Evolutionary conservation across 2,329 filamentous ascomycete genomes (phyloP), one percentile per base, ranked within the genome.

Genomic region (Fusarium pseudonygamai): DNA sequence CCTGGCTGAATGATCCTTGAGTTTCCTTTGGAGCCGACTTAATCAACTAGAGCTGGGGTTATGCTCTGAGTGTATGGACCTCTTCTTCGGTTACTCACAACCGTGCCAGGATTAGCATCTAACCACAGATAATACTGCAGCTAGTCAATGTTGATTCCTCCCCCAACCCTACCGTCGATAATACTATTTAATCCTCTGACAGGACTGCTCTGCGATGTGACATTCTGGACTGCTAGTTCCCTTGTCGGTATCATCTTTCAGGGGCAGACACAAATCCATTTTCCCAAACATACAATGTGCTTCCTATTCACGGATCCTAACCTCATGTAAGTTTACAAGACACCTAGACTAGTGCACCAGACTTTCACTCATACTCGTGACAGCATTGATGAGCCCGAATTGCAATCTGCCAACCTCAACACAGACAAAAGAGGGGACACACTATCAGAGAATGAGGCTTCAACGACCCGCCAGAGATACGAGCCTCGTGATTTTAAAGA

Each of bases 291-390:
- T 11, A 58, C 10, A 22, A 43, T 42, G 50, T n/a, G 15, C 16
- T 20, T 37, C 9, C 6, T 28, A 22, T 15, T 61, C 24, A n/a
- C 24, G 10, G 5, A 32, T 3, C 20, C n/a, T 32, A 3, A 26
- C 14, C 26, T 20, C 7, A 15, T 22, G 39, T 24, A 45, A 43
- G 37, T 58, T 14, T 13, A 7, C 12, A 15, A 9, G 15, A 12
- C 3, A 15, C 5, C 4, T 26, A 9, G 6, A 6, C 7, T 12
- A 4, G 3, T 14, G 5, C 3, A 6, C 20, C 4, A 13, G 32
- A 20, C 4, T 16, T 28, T 6, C 1, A 24, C 49, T 57, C 6
- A 58, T 12, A 36, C 11, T 14, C 14, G 20, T 5, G 2, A 16
- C 3, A 61, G 59, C 10, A 30, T 24, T 14, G 20, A 42, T n/a